Percentiles rank a stretch among this genome's conserved stretches.
Conservation (phyloP, 768 basidiomycete species). For the Galerina sulciceps region DNA sequence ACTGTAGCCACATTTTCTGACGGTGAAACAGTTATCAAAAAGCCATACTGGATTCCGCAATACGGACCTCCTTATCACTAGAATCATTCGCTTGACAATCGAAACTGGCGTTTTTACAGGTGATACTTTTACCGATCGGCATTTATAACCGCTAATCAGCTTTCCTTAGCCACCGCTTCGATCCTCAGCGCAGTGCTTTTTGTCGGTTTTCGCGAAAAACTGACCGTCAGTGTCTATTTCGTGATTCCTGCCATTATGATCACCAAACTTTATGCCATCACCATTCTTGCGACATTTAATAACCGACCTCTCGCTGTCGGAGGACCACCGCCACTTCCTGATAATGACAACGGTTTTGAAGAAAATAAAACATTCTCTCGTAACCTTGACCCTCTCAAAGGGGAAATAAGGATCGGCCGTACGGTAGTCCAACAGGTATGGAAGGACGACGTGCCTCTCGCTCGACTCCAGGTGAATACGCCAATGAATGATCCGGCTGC, state of each 20-base stretch:
- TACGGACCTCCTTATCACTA: conserved; percentile 28
- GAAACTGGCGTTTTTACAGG: conserved; percentile 40
- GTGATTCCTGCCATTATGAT: conserved; percentile 36
- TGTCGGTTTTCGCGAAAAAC: conserved; percentile 27
- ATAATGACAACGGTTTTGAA: conserved; percentile 23
- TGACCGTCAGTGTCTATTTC: conserved; percentile 31
- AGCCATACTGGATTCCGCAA: conserved; percentile 28
- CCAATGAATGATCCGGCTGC: background rate
- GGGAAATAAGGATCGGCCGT: conserved; percentile 27
- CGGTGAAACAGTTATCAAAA: conserved; percentile 17
- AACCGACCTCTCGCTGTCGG: conserved; percentile 31
- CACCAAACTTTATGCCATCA: conserved; percentile 38
- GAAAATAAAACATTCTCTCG: conserved; percentile 18
- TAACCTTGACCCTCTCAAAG: conserved; percentile 12
- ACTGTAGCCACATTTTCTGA: background rate
- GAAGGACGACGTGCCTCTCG: conserved; percentile 24
- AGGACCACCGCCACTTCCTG: conserved; percentile 22
- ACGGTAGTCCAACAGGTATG: conserved; percentile 29
- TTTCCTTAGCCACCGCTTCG: conserved; percentile 31
- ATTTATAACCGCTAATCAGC: background rate
- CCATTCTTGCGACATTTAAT: conserved; percentile 36
- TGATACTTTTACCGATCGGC: background rate
- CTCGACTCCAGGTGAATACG: conserved; percentile 12
- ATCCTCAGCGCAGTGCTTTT: conserved; percentile 31
- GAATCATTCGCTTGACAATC: conserved; percentile 36